Evolutionary conservation across 2,329 filamentous ascomycete genomes (phyloP), one percentile per base, ranked within the genome.

Genomic region (Lachnellula suecica): DNA sequence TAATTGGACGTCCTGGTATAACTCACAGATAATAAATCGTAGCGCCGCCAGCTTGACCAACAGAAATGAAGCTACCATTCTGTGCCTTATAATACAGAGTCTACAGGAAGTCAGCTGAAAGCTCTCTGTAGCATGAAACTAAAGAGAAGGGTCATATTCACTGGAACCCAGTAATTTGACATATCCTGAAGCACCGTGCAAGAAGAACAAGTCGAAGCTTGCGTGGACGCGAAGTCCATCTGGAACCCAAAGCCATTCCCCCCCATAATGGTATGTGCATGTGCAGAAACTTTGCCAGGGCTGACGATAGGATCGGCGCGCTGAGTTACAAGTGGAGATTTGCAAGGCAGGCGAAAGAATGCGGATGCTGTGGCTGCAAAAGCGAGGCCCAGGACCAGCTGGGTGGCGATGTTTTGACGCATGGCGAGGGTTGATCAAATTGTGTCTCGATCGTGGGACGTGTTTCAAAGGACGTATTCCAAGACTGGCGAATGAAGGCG

Each of bases 91-190:
- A 73, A 63, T 78, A 83, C 3, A 88, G 71, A 58, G 73, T 75
- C 52, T 53, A 53, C 10, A 40, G 27, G 31, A 7, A 31, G 27
- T 31, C 7, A 8, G 13, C 27, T 8, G 13, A 7, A 31, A 31
- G 8, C 13, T 0, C 83, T 40, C 37, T 11, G 24, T 51, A 19
- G 24, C 35, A 50, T 43, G 37, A 43, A 51, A 72, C 4, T 15
- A 3, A 25, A 78, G 37, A 27, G 27, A 50, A 49, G 63, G 77
- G 82, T 2, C 87, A 70, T 57, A 73, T 74, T 38, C 25, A 54
- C 52, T 0, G 85, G 84, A n/a, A 79, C 79, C 84, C 85, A 88
- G 70, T 89, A 88, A 66, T 83, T 85, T 53, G 79, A 84, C 51
- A 78, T 68, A 64, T 87, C 84, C 53, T 79, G 71, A 24, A 74